Evolutionary conservation across 2,329 filamentous ascomycete species (phyloP).

Genomic region (Zelopaecilomyces penicillatus): DNA sequence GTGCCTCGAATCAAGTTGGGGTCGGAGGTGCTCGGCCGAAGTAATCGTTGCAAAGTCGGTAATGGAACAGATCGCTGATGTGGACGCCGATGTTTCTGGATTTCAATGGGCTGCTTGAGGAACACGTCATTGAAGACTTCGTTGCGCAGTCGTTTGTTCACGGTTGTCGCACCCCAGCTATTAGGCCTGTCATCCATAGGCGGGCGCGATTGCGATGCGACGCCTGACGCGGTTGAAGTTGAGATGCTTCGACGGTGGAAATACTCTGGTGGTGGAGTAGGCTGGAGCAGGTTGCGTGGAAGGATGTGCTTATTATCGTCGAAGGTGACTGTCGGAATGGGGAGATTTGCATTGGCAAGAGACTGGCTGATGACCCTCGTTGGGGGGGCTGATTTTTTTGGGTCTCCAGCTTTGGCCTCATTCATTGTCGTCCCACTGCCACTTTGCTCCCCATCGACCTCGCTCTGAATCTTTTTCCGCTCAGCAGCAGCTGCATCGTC

Average conservation of each 20-base stretch:
- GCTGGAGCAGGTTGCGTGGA: slow-evolving; percentile 70
- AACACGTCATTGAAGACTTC: slow-evolving; percentile 92
- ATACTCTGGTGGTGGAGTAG: slow-evolving; percentile 34
- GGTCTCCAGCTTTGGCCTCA: slow-evolving; percentile 11
- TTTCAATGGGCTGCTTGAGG: slow-evolving; percentile 71
- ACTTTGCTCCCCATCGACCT: slow-evolving; percentile 6
- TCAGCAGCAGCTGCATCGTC: slow-evolving; percentile 34
- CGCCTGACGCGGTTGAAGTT: slow-evolving; percentile 9
- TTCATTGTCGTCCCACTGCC: slow-evolving; percentile 7
- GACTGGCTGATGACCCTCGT: slow-evolving; percentile 61
- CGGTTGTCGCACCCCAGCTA: slow-evolving; percentile 84
- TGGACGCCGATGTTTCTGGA: slow-evolving; percentile 66
- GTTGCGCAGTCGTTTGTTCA: slow-evolving; percentile 80
- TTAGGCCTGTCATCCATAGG: slow-evolving; percentile 49
- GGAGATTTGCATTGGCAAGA: slow-evolving; percentile 53
- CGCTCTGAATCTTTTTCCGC: slow-evolving; percentile 27
- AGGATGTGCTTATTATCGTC: slow-evolving; percentile 93
- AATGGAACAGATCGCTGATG: slow-evolving; percentile 58
- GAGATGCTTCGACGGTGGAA: slow-evolving; percentile 27
- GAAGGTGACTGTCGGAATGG: slow-evolving; percentile 83
- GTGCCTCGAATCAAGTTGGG: slow-evolving; percentile 23
- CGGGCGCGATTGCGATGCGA: slow-evolving; percentile 19
- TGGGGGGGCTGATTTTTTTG: slow-evolving; percentile 12
- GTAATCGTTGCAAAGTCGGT: slow-evolving; percentile 35
- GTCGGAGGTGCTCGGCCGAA: slow-evolving; percentile 32